These are phyloP conservation scores for Alectoria sarmentosa DNA, from an alignment of 495 filamentous ascomycete species.

Conservation along the genomic window DNA sequence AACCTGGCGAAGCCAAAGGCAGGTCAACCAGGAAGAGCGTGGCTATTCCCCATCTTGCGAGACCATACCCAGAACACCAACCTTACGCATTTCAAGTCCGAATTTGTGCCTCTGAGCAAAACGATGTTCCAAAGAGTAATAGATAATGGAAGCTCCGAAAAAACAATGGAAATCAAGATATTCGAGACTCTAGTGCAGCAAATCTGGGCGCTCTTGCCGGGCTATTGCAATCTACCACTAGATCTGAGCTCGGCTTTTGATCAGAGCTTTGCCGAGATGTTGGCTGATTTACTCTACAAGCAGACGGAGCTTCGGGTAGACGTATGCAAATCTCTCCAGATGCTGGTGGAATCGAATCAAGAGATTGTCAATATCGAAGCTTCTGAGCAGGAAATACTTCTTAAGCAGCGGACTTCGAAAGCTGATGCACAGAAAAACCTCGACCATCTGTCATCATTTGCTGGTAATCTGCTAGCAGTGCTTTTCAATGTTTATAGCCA, in stretches of 20 bases:
- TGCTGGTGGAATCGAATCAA: constrained; percentile 85
- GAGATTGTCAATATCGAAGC: constrained; percentile 54
- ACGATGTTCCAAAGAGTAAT: constrained; percentile 81
- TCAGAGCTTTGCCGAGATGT: constrained; percentile 81
- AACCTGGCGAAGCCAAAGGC: constrained; percentile 70
- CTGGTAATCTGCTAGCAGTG: constrained; percentile 84
- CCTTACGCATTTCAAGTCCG: constrained; percentile 72
- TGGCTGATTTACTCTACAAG: constrained; percentile 86
- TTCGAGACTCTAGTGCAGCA: constrained; percentile 95
- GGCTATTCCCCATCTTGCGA: constrained; percentile 86
- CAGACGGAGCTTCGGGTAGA: constrained; percentile 81
- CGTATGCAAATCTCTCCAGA: constrained; percentile 76
- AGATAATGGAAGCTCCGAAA: constrained; percentile 68
- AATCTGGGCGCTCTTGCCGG: constrained; percentile 90
- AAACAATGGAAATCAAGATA: constrained; percentile 91
- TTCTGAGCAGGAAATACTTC: constrained; percentile 59
- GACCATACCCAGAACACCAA: constrained; percentile 80
- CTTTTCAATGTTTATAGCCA: constrained; percentile 97
- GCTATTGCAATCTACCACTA: constrained; percentile 86
- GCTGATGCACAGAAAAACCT: constrained; percentile 68
- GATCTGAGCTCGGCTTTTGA: constrained; percentile 75
- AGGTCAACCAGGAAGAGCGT: constrained; percentile 78
- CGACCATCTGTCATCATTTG: constrained; percentile 64
- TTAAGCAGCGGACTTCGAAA: constrained; percentile 68
- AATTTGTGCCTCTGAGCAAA: constrained; percentile 85